Base-by-base conservation (phyloP, 108 stramenopile genomes). In the Thalassiosira profunda region DNA sequence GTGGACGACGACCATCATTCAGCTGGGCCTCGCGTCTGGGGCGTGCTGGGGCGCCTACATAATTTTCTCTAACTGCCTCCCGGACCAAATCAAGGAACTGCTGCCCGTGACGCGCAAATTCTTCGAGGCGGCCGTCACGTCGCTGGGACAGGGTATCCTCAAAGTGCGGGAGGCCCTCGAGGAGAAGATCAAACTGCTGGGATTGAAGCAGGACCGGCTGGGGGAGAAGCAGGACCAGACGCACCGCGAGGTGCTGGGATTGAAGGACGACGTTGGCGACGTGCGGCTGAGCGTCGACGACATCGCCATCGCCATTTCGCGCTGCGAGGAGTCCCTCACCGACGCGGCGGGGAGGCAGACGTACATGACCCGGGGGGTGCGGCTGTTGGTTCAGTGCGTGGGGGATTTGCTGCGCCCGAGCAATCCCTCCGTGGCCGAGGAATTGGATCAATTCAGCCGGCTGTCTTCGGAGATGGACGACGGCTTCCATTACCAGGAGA, bases 61-160 rank as follows among this genome's bases (percentile, higher is more conserved):
- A 40, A 58, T 88, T 8, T 53, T 84, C 2, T 55, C 70, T 4
- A 84, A 88, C 24, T 58, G 72, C 24, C 58, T 93, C 3, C 92
- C 92, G 11, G 92, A 90, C 17, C 48, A 56, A n/a, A 59, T 83
- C 31, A 79, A 82, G 58, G 85, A 84, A 48, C 60, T 88, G 56
- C 67, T 93, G 37, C 92, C 92, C n/a, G 92, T 93, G 43, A 88
- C 89, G 2, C 74, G 83, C 5, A 52, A 75, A 28, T 66, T 84
- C 61, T 93, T 90, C 58, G 80, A 87, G 20, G 51, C 71, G 56
- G 89, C 92, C 4, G 84, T 86, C 0, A 70, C 84, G n/a, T 79
- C 72, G 15, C 68, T 93, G 21, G 92, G 84, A 24, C 63, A 82
- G 46, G 87, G 81, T 11, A 83, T 93, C 42, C 40, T 90, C 9